These are phyloP conservation scores for Cryptococcus hybrid DNA, from an alignment of 1,284 basidiomycete species.

Conservation along the genomic window DNA sequence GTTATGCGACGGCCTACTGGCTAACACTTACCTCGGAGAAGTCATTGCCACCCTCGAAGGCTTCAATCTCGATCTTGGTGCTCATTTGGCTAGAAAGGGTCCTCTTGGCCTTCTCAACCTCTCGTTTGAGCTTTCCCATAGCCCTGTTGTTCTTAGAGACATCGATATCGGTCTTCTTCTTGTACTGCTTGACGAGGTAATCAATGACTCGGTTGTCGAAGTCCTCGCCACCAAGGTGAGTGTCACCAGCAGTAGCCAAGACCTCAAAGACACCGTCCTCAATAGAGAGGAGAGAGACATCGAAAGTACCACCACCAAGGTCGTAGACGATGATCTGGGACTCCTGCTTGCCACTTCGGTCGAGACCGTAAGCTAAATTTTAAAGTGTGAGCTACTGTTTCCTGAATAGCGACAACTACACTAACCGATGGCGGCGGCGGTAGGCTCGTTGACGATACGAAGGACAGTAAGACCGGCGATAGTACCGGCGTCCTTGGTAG, in stretches of 20 bases:
- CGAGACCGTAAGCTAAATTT: constrained; percentile 81
- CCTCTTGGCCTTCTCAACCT: constrained; percentile 98
- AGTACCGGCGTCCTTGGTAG: constrained; percentile 96
- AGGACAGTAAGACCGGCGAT: constrained; percentile 95
- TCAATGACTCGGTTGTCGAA: constrained; percentile 97
- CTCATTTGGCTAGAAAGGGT: constrained; percentile 81
- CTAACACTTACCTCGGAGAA: constrained; percentile 70
- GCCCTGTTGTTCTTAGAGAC: constrained; percentile 83
- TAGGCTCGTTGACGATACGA: constrained; percentile 99
- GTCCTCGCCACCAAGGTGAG: constrained; percentile 98
- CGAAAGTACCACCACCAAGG: constrained; percentile 97
- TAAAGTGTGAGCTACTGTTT: neutral
- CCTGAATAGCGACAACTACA: neutral
- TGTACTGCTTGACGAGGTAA: constrained; percentile 88
- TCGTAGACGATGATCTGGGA: constrained; percentile 98
- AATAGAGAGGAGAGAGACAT: constrained; percentile 96
- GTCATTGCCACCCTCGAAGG: constrained; percentile 93
- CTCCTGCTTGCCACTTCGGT: constrained; percentile 86
- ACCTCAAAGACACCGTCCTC: constrained; percentile 97
- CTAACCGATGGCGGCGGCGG: constrained; percentile 74
- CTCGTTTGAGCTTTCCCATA: constrained; percentile 95
- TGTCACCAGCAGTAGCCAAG: constrained; percentile 96
- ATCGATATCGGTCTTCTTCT: constrained; percentile 91
- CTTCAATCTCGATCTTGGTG: constrained; percentile 71
- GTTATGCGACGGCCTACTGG: neutral